These are phyloP conservation scores for Lasiosphaeria miniovina DNA, from an alignment of 495 filamentous ascomycete genomes.

Conservation along the genomic window DNA sequence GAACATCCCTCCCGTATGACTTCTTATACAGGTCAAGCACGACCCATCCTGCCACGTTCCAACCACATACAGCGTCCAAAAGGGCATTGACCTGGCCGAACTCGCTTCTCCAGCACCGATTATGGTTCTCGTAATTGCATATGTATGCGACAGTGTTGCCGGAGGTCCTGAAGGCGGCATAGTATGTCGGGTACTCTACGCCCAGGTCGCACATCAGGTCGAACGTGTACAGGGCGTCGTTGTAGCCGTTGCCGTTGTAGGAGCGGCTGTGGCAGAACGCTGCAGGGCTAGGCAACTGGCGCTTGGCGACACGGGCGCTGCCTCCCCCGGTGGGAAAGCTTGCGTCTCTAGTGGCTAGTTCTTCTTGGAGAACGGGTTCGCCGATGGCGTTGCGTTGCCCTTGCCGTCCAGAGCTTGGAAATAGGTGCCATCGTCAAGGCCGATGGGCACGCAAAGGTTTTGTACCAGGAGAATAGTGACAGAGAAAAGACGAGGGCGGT, in stretches of 20 bases:
- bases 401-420: neutral
- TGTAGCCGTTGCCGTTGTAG: neutral
- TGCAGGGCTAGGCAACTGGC: neutral
- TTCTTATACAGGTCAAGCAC: neutral
- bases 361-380: neutral
- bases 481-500: too few relatives aligned
- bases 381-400: neutral
- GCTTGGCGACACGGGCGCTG: neutral
- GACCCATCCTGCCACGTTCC: neutral
- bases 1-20: neutral
- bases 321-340: too few relatives aligned
- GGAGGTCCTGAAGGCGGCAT: neutral
- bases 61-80: neutral
- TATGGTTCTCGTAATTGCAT: neutral
- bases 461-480: neutral
- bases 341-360: neutral
- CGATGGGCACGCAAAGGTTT: neutral
- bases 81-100: neutral
- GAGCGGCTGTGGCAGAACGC: neutral
- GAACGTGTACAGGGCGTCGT: neutral
- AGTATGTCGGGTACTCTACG: neutral
- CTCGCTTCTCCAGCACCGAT: neutral
- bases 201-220: neutral
- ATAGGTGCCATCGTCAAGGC: neutral
- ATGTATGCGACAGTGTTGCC: neutral